Evolutionary conservation across 306 rosid species (phyloP), one percentile per base, ranked within the genome.

Genomic region (Ceratonia siliqua): DNA sequence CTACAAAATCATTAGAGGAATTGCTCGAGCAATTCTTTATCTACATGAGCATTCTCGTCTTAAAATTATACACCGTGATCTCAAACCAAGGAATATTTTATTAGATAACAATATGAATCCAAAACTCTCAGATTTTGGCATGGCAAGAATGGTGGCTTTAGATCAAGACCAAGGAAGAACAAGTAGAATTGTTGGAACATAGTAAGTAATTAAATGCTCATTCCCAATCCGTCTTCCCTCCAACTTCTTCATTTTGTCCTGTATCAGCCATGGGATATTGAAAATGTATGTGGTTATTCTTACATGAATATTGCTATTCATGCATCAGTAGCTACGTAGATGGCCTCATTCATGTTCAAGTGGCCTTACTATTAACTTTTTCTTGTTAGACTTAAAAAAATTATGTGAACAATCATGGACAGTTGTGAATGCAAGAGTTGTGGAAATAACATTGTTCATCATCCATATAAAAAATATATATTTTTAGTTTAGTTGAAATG

Each of bases 51-150:
- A 87, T 45, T 87, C 85, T 25, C 56, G 69, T 2, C 72, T 85
- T 18, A 79, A 71, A 78, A 75, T 80, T 9, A 75, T 87, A 0
- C 86, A 87, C 11, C 73, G 79, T 7, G 86, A 87, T 73, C 66
- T 84, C 1, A 87, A 87, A 71, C 66, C 82, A 13, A 82, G 85
- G 21, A 88, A 85, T 22, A 25, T 85, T 11, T 74, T 85, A 1
- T 36, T 83, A 20, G 89, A 81, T 21, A 5, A 4, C 0, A 15
- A 82, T 1, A 71, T 88, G 87, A 74, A 79, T 49, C 73, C 84
- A 0, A 88, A 86, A 42, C 79, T 86, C 2, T 78, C 82, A 24
- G 87, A 88, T 46, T 88, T 88, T 77, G 88, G 85, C 0, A 62
- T 77, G 79, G 84, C 87, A 10, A 83, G 73, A 30, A 67, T 83